phyloP scores from a whole-genome alignment of 2,329 filamentous ascomycete genomes.

The Fusarium pilosicola region DNA sequence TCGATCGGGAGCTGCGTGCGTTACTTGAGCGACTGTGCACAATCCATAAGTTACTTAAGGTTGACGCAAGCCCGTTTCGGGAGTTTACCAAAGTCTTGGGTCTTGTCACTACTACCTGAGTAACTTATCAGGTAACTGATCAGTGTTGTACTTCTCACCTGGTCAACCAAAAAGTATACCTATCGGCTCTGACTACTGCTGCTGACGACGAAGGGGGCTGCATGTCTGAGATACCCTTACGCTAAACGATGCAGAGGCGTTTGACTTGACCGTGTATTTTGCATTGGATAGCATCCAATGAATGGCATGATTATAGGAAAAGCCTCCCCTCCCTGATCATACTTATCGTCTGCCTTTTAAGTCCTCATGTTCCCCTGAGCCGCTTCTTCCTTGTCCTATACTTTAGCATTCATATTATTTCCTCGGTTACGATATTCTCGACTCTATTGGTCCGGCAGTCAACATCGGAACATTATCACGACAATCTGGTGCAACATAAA shows the following conservation, averaged over 20 bases:
- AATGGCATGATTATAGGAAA: not conserved
- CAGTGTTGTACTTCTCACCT: not conserved
- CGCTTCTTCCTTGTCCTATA: constrained; percentile 27
- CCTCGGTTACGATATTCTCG: not conserved
- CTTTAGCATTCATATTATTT: constrained; percentile 2
- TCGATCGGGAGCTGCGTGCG: constrained; percentile 8
- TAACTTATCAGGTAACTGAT: not conserved
- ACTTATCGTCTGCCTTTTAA: constrained; percentile 2
- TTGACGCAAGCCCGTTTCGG: constrained; percentile 14
- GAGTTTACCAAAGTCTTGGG: constrained; percentile 3
- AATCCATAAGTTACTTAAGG: constrained; percentile 12
- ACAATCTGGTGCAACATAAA: constrained; percentile 1
- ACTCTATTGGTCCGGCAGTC: constrained; percentile 4
- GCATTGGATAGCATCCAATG: constrained; percentile 9
- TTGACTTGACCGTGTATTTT: constrained; percentile 15
- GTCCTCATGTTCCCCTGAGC: constrained; percentile 1
- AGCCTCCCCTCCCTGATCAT: constrained; percentile 20
- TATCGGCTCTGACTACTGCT: not conserved
- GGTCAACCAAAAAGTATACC: not conserved
- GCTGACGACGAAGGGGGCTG: not conserved
- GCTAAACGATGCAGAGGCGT: constrained; percentile 26
- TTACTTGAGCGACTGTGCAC: constrained; percentile 1
- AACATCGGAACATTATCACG: constrained; percentile 15
- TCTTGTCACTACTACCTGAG: not conserved
- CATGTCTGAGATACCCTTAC: constrained; percentile 22